Conservation (phyloP, 495 filamentous ascomycete species). For the Hyaloscypha variabilis region DNA sequence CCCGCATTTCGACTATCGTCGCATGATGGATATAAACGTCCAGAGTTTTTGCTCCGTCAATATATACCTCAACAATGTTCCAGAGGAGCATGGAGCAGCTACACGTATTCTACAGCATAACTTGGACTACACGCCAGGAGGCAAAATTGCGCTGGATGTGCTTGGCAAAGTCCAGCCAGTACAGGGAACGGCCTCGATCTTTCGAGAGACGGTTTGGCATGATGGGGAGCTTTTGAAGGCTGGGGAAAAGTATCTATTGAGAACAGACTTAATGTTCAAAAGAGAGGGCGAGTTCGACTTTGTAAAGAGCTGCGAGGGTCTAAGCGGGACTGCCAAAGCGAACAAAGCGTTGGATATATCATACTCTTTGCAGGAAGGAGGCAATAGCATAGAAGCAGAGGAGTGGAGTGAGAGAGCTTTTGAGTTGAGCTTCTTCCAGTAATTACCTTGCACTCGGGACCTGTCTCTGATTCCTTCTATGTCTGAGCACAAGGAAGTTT, state of each 20-base stretch:
- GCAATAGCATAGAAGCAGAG: background rate
- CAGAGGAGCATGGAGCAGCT: background rate
- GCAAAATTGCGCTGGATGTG: background rate
- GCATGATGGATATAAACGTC: background rate
- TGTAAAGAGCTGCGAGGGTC: background rate
- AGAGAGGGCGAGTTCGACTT: conserved; percentile 8
- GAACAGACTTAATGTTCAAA: conserved; percentile 8
- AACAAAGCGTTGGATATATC: background rate
- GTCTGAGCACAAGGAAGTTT: too few relatives aligned
- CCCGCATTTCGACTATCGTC: conserved; percentile 3
- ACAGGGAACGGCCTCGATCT: conserved; percentile 7
- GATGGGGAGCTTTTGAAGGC: background rate
- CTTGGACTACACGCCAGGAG: too few relatives aligned
- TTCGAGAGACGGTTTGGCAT: conserved; percentile 17
- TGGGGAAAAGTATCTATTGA: conserved; percentile 12
- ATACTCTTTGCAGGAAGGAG: background rate
- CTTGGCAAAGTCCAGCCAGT: conserved; percentile 15
- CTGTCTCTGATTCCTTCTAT: too few relatives aligned
- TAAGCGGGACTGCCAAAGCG: background rate
- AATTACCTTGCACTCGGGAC: too few relatives aligned
- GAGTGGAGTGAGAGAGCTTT: conserved; percentile 7
- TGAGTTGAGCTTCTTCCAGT: background rate
- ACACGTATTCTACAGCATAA: conserved; percentile 2
- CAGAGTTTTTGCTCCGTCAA: conserved; percentile 16
- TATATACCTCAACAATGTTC: conserved; percentile 21